A percentile compares a stretch with the other conserved stretches of the same genome.
Evolutionary conservation across 2,329 filamentous ascomycete species (phyloP).

Genomic region (Colletotrichum sp.): DNA sequence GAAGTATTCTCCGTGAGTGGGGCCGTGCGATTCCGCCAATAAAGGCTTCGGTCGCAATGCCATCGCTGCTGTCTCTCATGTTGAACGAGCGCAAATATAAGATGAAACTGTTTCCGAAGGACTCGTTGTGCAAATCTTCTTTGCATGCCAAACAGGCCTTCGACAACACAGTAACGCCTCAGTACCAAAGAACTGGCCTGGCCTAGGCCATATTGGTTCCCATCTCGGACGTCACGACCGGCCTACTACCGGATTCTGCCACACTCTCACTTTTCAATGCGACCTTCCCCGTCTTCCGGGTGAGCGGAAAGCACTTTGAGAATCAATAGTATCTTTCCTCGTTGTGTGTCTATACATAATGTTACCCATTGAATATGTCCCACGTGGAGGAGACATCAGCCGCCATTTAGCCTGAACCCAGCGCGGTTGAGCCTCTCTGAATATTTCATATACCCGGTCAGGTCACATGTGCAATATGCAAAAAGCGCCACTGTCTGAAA

Average conservation of each 20-base stretch:
- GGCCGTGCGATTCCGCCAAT: background rate
- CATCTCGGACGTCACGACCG: background rate
- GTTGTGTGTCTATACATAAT: background rate
- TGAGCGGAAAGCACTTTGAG: background rate
- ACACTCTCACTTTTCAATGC: background rate
- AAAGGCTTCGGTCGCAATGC: background rate
- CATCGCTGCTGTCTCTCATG: background rate
- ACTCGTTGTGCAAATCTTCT: background rate
- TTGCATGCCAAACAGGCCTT: background rate
- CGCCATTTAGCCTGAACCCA: conserved; percentile 5
- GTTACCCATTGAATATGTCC: background rate
- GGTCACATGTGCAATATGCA: background rate
- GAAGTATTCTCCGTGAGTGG: background rate
- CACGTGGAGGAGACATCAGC: background rate
- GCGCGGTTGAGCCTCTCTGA: conserved; percentile 1
- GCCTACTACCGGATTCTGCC: background rate
- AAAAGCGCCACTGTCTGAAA: background rate
- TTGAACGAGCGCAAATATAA: background rate
- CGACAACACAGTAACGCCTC: background rate
- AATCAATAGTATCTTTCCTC: background rate
- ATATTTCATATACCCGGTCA: background rate
- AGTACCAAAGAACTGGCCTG: background rate
- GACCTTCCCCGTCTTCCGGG: background rate
- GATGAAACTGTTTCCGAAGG: background rate
- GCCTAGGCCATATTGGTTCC: background rate